phyloP scores from a whole-genome alignment of 1,284 basidiomycete species.

The Microbotryum violaceum region DNA sequence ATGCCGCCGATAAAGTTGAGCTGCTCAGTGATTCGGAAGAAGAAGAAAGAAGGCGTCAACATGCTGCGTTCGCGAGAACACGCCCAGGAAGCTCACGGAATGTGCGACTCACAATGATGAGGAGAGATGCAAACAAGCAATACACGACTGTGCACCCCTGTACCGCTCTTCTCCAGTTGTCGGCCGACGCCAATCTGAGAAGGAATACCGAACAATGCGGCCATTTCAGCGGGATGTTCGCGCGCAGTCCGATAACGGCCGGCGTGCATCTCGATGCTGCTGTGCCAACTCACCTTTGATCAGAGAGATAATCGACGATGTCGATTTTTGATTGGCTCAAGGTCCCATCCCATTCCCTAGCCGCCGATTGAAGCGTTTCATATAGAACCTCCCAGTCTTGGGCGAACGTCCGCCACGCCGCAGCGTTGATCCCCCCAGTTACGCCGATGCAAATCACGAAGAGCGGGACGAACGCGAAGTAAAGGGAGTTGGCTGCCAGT shows the following conservation, averaged over 20 bases:
- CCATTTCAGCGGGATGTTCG: no score
- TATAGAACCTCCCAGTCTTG: slow-evolving; percentile 2
- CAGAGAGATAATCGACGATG: background rate
- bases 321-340: background rate
- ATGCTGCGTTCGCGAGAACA: background rate
- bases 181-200: background rate
- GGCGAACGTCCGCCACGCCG: slow-evolving; percentile 8
- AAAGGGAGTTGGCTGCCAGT: background rate
- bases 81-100: background rate
- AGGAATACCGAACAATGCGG: no score
- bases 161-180: background rate
- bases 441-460: slow-evolving; percentile 3
- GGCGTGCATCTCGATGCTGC: background rate
- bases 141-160: slow-evolving; percentile 5
- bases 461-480: slow-evolving; percentile 2
- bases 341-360: background rate
- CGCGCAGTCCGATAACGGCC: no score
- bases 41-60: no score
- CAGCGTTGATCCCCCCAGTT: slow-evolving; percentile 9
- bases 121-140: background rate
- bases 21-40: background rate
- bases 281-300: background rate
- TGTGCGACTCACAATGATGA: slow-evolving; percentile 7
- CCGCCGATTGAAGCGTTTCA: background rate
- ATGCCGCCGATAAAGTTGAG: slow-evolving; percentile 15